Evolutionary conservation across 148 eudicot genomes (phyloP).

Genomic region (Nepenthes gracilis): DNA sequence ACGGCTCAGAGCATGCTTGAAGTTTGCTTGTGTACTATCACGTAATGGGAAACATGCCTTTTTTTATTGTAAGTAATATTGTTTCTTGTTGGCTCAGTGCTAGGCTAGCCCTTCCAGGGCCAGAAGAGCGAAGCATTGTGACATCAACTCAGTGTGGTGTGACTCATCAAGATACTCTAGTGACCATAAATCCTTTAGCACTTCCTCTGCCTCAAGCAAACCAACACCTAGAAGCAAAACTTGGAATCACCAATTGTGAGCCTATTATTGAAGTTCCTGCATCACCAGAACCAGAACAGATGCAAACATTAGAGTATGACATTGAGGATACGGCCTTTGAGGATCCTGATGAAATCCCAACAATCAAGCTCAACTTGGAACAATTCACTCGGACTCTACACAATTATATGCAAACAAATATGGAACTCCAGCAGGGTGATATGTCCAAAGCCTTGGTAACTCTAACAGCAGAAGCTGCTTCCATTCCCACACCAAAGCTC

Average conservation of each 20-base stretch:
- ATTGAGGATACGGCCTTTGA: conserved; percentile 61
- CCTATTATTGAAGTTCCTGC: conserved; percentile 81
- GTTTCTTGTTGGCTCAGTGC: conserved; percentile 47
- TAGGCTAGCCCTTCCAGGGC: conserved; percentile 80
- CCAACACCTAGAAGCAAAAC: conserved; percentile 18
- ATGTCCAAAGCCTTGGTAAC: conserved; percentile 82
- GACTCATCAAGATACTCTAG: conserved; percentile 23
- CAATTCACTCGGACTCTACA: conserved; percentile 66
- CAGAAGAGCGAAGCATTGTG: conserved; percentile 67
- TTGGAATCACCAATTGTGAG: conserved; percentile 22
- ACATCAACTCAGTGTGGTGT: conserved; percentile 23
- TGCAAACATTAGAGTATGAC: conserved; percentile 34
- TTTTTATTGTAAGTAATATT: no score
- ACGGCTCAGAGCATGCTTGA: no score
- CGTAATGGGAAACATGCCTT: no score
- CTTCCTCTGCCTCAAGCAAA: conserved; percentile 23
- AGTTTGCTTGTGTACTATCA: no score
- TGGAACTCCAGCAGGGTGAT: conserved; percentile 48
- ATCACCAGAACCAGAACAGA: conserved; percentile 58
- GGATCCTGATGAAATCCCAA: conserved; percentile 85
- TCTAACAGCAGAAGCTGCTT: conserved; percentile 78
- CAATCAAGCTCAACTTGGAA: conserved; percentile 60
- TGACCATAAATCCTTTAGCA: conserved; percentile 26
- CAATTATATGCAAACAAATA: conserved; percentile 43
- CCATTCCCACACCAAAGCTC: conserved; percentile 84